These are phyloP conservation scores for barley (Hordeum vulgare) DNA, from an alignment of 176 grass and related monocot species.

Conservation along the genomic window DNA sequence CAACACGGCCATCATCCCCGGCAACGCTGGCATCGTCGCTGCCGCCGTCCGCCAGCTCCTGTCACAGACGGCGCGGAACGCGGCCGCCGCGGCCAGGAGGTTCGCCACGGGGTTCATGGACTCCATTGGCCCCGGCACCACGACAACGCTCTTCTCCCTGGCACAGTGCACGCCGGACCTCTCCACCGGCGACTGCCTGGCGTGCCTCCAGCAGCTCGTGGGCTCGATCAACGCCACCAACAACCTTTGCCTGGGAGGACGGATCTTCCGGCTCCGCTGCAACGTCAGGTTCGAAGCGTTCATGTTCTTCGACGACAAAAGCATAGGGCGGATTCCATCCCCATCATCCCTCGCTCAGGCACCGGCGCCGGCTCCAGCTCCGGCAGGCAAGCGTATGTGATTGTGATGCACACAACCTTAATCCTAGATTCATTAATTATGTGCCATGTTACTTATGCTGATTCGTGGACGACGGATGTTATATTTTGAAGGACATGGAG, in stretches of 20 bases:
- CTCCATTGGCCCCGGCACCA: neutral
- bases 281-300: neutral
- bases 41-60: neutral
- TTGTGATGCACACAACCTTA: neutral
- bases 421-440: neutral
- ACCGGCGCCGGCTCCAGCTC: neutral
- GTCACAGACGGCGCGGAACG: neutral
- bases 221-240: neutral
- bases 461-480: neutral
- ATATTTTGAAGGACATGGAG: neutral
- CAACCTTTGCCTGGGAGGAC: neutral
- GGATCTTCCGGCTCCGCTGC: neutral
- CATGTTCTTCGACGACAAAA: neutral
- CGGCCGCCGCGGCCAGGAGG: neutral
- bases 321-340: neutral
- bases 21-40: neutral
- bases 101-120: slow-evolving; percentile 10
- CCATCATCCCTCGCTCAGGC: neutral
- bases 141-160: neutral
- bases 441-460: neutral
- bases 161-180: slow-evolving; percentile 4
- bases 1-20: neutral
- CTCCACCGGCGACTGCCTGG: neutral
- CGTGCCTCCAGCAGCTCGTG: neutral
- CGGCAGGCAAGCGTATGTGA: neutral